Base-by-base conservation (phyloP, 352 stramenopile genomes). In the Halophytophthora polymorphica region DNA sequence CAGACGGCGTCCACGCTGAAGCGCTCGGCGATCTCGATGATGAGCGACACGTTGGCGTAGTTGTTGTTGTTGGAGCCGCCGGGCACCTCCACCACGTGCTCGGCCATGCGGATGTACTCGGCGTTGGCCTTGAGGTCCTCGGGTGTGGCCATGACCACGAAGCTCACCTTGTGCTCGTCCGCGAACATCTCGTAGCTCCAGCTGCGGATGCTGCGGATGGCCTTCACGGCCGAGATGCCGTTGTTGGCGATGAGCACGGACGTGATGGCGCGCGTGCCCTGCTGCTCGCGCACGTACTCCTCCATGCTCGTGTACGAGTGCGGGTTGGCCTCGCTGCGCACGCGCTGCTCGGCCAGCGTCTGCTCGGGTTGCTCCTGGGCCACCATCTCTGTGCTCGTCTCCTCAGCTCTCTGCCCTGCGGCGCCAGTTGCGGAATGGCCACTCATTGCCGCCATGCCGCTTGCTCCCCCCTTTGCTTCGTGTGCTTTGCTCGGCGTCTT, bases 11-110 rank as follows among this genome's bases (percentile, higher is more conserved):
- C 94, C 8, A 99, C 96, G 40, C 90, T 76, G 68, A 96, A 98
- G 14, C 97, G 82, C 48, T 98, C 91, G 13, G 96, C 96, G 31
- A 98, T 96, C 80, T 99, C 95, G 19, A 99, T 90, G 66, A 99
- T 99, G 22, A 99, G 85, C 37, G 86, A 87, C 14, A 99, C 97
- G 77, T 99, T 99, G 64, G 97, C 97, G 73, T 99, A 99, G 83
- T 99, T 99, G 90, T 99, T 98, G 83, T 99, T 99, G 86, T 99
- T 99, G 45, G 96, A 96, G 46, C 98, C 98, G 47, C 97, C 97
- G 18, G 97, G 98, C 44, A 99, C 98, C 71, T 99, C 97, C 23
- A 99, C 96, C 41, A 99, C 97, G 63, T 99, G 90, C 69, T 99
- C 97, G 44, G 93, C 97, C 96, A 99, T 99, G 55, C 98, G 96